Evolutionary conservation across 2,329 filamentous ascomycete genomes (phyloP).

Genomic region (Mycosphaerella sp.): DNA sequence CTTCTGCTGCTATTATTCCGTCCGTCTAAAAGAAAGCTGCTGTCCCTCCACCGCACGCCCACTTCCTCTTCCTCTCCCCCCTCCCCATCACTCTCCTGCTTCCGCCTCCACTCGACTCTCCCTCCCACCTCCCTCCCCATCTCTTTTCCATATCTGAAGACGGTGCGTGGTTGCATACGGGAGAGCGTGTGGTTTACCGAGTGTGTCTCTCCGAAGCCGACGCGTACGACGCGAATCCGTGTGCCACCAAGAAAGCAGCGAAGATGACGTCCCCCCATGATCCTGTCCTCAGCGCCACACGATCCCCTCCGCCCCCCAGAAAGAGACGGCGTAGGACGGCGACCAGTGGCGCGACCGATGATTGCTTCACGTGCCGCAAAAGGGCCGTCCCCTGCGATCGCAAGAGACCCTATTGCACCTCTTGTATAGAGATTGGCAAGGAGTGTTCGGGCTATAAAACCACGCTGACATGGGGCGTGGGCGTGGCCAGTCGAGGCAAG

Average conservation of each 20-base stretch:
- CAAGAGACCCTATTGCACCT: conserved; percentile 86
- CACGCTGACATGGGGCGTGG: conserved; percentile 91
- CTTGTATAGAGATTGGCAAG: conserved; percentile 83
- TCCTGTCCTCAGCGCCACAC: conserved; percentile 4
- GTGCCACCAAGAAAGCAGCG: neutral
- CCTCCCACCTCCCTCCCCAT: too few species aligned
- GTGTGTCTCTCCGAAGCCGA: neutral
- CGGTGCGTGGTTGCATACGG: too few species aligned
- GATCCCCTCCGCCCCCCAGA: conserved; percentile 30
- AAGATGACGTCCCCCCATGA: conserved; percentile 14
- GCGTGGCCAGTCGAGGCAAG: conserved; percentile 91
- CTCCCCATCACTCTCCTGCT: too few species aligned
- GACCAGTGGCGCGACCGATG: conserved; percentile 80
- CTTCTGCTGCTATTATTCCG: too few species aligned
- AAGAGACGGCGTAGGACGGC: conserved; percentile 83
- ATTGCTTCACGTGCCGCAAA: conserved; percentile 91
- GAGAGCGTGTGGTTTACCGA: too few species aligned
- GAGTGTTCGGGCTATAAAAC: conserved; percentile 97
- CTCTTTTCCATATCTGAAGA: too few species aligned
- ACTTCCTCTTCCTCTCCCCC: too few species aligned
- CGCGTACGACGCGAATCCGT: neutral
- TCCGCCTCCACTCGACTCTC: too few species aligned
- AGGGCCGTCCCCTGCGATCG: conserved; percentile 81
- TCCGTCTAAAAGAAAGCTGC: too few species aligned
- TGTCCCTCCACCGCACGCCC: too few species aligned